These are phyloP conservation scores for Camelina neglecta DNA, from an alignment of 345 rosid genomes.

Conservation along the genomic window DNA sequence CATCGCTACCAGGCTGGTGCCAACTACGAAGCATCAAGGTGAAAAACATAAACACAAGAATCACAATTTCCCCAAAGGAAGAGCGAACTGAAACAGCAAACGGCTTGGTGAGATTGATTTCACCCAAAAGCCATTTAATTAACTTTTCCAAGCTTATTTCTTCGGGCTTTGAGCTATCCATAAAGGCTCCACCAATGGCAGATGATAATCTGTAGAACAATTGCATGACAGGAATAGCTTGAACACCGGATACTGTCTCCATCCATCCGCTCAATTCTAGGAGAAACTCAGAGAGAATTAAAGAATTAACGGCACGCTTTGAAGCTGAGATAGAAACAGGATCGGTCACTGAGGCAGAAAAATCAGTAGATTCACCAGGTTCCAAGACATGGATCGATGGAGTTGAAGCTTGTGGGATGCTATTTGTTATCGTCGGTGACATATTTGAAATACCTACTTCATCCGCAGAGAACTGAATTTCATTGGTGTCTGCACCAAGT, in stretches of 20 bases:
- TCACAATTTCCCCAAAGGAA: conserved; percentile 86
- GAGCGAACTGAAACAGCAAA: conserved; percentile 70
- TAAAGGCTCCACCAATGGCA: conserved; percentile 93
- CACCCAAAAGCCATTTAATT: conserved; percentile 86
- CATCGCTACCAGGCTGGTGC: conserved; percentile 95
- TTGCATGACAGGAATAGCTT: conserved; percentile 95
- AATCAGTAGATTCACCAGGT: conserved; percentile 82
- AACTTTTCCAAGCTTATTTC: conserved; percentile 81
- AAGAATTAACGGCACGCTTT: conserved; percentile 86
- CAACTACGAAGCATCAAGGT: conserved; percentile 99
- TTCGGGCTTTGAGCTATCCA: conserved; percentile 90
- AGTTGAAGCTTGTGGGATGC: conserved; percentile 61
- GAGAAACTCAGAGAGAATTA: conserved; percentile 91
- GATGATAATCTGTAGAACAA: conserved; percentile 94
- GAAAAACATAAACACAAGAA: conserved; percentile 96
- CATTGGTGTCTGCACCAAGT: conserved; percentile 80
- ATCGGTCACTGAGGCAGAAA: conserved; percentile 71
- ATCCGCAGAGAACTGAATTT: conserved; percentile 78
- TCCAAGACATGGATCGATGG: conserved; percentile 95
- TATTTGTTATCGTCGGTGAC: conserved; percentile 53
- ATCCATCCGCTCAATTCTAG: conserved; percentile 96
- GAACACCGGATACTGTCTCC: conserved; percentile 78
- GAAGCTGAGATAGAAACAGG: conserved; percentile 94
- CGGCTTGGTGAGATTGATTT: conserved; percentile 74
- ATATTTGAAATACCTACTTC: conserved; percentile 65